Base-by-base conservation (phyloP, 2,329 filamentous ascomycete genomes). In the Graphiopsis chlorocephala region DNA sequence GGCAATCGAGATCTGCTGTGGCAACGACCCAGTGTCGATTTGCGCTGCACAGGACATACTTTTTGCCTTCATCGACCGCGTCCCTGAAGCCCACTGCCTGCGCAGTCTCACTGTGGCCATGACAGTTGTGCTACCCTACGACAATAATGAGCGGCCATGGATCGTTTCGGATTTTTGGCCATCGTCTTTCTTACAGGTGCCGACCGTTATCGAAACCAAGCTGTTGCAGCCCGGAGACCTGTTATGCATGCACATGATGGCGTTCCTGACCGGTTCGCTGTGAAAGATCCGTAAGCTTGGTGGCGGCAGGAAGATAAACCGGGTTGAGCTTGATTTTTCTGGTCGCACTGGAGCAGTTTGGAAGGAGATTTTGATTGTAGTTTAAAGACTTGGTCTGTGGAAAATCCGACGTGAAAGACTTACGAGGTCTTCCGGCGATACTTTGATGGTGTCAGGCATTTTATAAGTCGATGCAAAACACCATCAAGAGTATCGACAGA, bases 211-310 rank as follows among this genome's bases (percentile, higher is more conserved):
- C 29, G 59, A 61, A 12, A 52, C 38, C 15, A 52, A 50, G 6
- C 10, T 2, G n/a, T 42, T 61, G 5, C 45, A 61, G 15, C 59
- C 59, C n/a, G 47, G 59, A 26, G 45, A 61, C 15, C 47, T 61
- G 28, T 61, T 47, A 6, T 47, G 59, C 20, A 50, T 50, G 45
- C 59, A 61, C 23, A 52, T 61, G 59, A 53, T 31, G 8, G 59
- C 47, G 15, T 61, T 61, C 15, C 23, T 61, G 29, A 52, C 47
- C 5, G 59, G 53, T 38, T 47, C 59, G 2, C n/a, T 61, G 15
- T 29, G 31, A 2, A 53, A 20, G 28, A 53, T 61, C 12, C 29
- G 59, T 3, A 33, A n/a, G 11, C 17, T 61, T 17, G 25, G 47
- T 7, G 17, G 23, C 14, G 47, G 23, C 15, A 31, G 29, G 5